Conservation (phyloP, 2,329 filamentous ascomycete genomes). For the Botryotinia narcissicola region DNA sequence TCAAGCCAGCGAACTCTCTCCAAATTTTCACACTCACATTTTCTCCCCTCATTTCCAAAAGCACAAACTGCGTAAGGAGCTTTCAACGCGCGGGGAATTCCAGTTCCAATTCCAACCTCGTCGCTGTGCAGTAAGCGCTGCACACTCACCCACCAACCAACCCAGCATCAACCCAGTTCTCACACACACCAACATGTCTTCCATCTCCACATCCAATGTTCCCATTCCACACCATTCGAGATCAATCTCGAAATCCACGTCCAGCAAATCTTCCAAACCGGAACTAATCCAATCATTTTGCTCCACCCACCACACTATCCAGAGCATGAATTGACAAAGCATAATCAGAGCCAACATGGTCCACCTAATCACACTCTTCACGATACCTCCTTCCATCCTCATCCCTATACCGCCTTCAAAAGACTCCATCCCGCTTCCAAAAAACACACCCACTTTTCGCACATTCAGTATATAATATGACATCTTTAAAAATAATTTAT, state of each 20-base stretch:
- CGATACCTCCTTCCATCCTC: not conserved
- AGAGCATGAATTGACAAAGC: slow-evolving; percentile 17
- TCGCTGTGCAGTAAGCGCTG: not conserved
- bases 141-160: slow-evolving; percentile 12
- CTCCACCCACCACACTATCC: slow-evolving; percentile 14
- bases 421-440: not conserved
- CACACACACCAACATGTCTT: slow-evolving; percentile 6
- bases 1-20: not conserved
- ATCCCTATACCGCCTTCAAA: slow-evolving; percentile 5
- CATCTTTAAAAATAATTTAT: not conserved
- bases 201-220: not conserved
- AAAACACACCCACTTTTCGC: slow-evolving; percentile 10
- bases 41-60: not conserved
- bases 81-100: not conserved
- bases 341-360: slow-evolving; percentile 12
- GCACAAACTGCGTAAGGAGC: not conserved
- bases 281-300: not conserved
- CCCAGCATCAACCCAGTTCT: slow-evolving; percentile 10
- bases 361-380: slow-evolving; percentile 11
- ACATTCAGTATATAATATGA: slow-evolving; percentile 19
- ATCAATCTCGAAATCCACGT: not conserved
- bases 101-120: not conserved
- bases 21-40: not conserved
- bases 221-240: slow-evolving; percentile 7
- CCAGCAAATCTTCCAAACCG: not conserved